Conservation (phyloP, 371 early-diverging fungal genomes). For the Lichtheimia corymbifera region DNA sequence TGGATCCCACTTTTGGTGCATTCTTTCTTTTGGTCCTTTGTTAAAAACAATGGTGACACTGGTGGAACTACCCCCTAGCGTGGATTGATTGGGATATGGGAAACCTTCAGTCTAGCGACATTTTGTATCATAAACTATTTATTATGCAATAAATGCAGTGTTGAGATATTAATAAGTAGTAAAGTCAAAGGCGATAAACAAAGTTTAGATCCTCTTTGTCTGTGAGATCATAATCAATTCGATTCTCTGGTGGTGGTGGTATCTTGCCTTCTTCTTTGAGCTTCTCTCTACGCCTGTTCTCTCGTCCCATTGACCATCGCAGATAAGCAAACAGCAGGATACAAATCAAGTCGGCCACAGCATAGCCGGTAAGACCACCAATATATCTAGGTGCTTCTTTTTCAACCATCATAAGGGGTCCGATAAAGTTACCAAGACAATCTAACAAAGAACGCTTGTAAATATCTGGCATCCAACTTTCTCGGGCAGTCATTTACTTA, state of each 20-base stretch:
- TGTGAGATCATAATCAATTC: slow-evolving; percentile 27
- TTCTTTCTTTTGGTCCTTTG: too few relatives aligned
- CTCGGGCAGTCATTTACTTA: too few relatives aligned
- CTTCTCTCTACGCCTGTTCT: slow-evolving; percentile 8
- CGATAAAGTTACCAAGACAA: slow-evolving; percentile 16
- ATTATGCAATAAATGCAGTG: too few relatives aligned
- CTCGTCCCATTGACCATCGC: slow-evolving; percentile 6
- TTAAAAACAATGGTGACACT: too few relatives aligned
- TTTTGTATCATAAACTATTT: too few relatives aligned
- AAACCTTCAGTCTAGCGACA: too few relatives aligned
- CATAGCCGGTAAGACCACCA: slow-evolving; percentile 21
- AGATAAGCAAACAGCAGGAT: slow-evolving; percentile 21
- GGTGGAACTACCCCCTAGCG: too few relatives aligned
- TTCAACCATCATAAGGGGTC: slow-evolving; percentile 24
- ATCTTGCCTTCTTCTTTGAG: slow-evolving; percentile 7
- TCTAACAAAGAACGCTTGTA: too few relatives aligned
- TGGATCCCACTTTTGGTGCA: too few relatives aligned
- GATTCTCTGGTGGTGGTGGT: background rate
- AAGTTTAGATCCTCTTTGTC: slow-evolving; percentile 41
- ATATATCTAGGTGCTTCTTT: slow-evolving; percentile 18
- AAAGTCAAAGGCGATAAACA: slow-evolving; percentile 29
- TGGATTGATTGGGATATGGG: too few relatives aligned
- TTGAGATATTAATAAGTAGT: too few relatives aligned
- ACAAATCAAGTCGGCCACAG: slow-evolving; percentile 27
- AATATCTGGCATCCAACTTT: too few relatives aligned